These are phyloP conservation scores for Sindora glabra DNA, from an alignment of 306 rosid genomes.

Conservation along the genomic window DNA sequence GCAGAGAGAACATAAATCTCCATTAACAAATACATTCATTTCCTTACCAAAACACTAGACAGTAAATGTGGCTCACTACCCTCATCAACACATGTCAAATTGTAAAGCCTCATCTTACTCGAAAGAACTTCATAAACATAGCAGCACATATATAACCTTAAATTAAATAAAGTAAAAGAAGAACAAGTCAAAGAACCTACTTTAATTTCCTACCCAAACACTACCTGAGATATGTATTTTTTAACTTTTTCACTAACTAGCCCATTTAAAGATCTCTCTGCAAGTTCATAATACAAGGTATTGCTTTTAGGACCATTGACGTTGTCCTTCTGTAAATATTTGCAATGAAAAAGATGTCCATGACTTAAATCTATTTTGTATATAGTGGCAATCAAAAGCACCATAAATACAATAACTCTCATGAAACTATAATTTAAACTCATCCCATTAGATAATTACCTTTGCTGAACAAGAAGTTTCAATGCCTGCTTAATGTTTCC, in stretches of 20 bases:
- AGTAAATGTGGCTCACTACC: background rate
- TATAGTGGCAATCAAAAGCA: background rate
- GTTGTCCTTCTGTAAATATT: conserved; percentile 78
- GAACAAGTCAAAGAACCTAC: background rate
- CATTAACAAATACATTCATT: background rate
- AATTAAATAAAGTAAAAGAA: background rate
- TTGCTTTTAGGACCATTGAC: conserved; percentile 77
- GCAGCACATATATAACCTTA: too few relatives aligned
- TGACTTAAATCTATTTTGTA: background rate
- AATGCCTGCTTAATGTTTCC: conserved; percentile 70
- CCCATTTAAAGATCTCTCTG: conserved; percentile 76
- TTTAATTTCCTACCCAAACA: conserved; percentile 5
- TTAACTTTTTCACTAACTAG: conserved; percentile 49
- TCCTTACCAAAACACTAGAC: background rate
- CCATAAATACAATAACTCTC: background rate
- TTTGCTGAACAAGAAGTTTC: conserved; percentile 81
- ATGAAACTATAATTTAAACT: background rate
- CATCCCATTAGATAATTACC: conserved; percentile 30
- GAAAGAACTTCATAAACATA: conserved; percentile 1
- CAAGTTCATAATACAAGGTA: conserved; percentile 68
- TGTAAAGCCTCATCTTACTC: background rate
- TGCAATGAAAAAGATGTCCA: conserved; percentile 18
- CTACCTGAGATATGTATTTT: conserved; percentile 70
- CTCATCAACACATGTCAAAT: background rate
- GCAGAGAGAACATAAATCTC: background rate